phyloP scores from a whole-genome alignment of 441 rosid species.

The Mallotus japonicus region DNA sequence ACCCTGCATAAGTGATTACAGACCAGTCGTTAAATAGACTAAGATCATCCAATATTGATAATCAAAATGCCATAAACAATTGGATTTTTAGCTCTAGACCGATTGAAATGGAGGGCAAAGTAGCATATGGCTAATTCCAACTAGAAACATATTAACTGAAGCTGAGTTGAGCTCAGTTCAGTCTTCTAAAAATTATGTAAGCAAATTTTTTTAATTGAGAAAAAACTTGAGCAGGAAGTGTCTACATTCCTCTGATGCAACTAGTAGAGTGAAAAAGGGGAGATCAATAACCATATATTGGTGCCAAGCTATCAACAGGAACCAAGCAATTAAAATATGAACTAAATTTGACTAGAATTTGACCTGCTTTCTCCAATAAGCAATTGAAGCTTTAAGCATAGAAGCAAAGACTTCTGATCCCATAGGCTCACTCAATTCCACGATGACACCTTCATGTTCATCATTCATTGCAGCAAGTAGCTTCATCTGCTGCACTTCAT shows the following conservation, averaged over 20 bases:
- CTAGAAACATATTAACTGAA: too few relatives aligned
- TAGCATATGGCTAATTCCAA: too few relatives aligned
- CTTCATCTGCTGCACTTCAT: constrained; percentile 29
- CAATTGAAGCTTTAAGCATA: constrained; percentile 54
- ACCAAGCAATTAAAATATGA: not conserved
- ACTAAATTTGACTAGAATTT: not conserved
- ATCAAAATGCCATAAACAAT: not conserved
- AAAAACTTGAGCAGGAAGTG: too few relatives aligned
- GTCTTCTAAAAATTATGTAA: too few relatives aligned
- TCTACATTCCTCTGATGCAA: too few relatives aligned
- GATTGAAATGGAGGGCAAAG: not conserved
- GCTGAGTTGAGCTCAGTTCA: too few relatives aligned
- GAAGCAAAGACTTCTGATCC: constrained; percentile 50
- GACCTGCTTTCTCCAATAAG: constrained; percentile 75
- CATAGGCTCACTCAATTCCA: constrained; percentile 56
- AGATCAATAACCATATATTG: not conserved
- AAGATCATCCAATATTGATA: not conserved
- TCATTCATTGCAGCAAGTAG: constrained; percentile 48
- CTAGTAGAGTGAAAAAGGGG: not conserved
- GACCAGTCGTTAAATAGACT: not conserved
- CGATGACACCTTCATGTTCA: constrained; percentile 69
- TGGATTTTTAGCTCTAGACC: not conserved
- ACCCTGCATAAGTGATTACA: constrained; percentile 41
- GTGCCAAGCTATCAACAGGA: not conserved
- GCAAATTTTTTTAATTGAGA: too few relatives aligned